Evolutionary conservation across 495 filamentous ascomycete species (phyloP), one percentile per base, ranked within the genome.

Genomic region (Apiosordaria backusii): DNA sequence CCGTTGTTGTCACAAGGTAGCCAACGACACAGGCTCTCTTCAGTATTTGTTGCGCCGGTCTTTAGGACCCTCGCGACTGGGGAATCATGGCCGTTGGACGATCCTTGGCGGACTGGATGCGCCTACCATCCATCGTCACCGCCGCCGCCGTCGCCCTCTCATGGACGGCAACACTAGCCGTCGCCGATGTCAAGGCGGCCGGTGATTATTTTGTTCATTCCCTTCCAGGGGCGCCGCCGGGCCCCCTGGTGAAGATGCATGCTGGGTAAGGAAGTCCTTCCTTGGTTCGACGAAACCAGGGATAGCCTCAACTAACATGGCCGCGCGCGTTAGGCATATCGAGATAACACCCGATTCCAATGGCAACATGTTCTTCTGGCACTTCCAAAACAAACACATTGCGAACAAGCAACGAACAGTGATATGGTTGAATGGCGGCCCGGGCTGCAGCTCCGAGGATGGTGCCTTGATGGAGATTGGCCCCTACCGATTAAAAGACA

Each of bases 311-410:
- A 27, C 74, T 76, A 60, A 73, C 68, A 35, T n/a, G 4, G 19
- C 13, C 22, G 4, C 55, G 0, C n/a, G n/a, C 22, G 1, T n/a
- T 40, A 97, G 93, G 21, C 96, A 97, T 74, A 89, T 99, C 77
- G 93, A 97, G 77, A 87, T 99, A 71, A 89, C 90, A 65, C 82
- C 88, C 7, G 86, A 90, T 65, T 84, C 87, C 71, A 91, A 97
- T 77, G 94, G 93, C 62, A 93, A 98, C 77, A 80, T 99, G 2
- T 99, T 97, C 83, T 99, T 98, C 80, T 99, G 95, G 95, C 92
- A 96, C 73, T 97, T 88, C 73, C 88, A 97, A 73, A 98, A 97
- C 74, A 86, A 90, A 61, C 94, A 98, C 72, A 97, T 98, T 65
- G 95, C 92, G 45, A 92, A 97, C 74, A 86, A 85, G 67, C 92